Evolutionary conservation across 352 stramenopile species (phyloP).

Genomic region (Globisporangium spinosum): DNA sequence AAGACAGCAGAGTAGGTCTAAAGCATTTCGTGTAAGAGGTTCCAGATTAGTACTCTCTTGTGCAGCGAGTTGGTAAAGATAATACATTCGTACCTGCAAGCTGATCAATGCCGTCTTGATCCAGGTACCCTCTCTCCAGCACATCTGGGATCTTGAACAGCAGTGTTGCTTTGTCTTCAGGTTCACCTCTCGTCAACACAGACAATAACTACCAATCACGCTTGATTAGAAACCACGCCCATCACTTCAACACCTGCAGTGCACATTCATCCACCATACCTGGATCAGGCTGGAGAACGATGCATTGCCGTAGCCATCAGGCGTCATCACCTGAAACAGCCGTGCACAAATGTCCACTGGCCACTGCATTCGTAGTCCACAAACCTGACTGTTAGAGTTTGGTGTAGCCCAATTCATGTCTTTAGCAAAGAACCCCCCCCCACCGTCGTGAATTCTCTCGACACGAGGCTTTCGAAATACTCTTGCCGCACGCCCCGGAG

Average conservation of each 20-base stretch:
- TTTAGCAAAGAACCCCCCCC: background rate
- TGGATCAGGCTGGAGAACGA: slow-evolving; percentile 62
- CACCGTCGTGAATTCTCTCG: slow-evolving; percentile 47
- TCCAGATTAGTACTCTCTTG: background rate
- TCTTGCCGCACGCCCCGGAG: slow-evolving; percentile 48
- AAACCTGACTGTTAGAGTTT: background rate
- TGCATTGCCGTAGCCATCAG: slow-evolving; percentile 58
- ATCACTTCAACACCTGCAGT: background rate
- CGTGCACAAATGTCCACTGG: slow-evolving; percentile 33
- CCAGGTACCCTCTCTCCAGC: slow-evolving; percentile 25
- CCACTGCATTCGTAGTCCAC: slow-evolving; percentile 28
- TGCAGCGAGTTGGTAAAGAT: background rate
- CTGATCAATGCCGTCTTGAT: slow-evolving; percentile 34
- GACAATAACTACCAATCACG: slow-evolving; percentile 34
- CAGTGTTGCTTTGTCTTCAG: slow-evolving; percentile 49
- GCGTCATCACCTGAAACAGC: slow-evolving; percentile 45
- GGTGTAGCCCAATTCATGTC: slow-evolving; percentile 2
- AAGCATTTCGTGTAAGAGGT: background rate
- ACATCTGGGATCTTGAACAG: slow-evolving; percentile 46
- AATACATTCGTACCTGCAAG: slow-evolving; percentile 37
- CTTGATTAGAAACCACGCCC: background rate
- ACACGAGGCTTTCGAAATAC: slow-evolving; percentile 50
- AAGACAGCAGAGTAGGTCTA: slow-evolving; percentile 54
- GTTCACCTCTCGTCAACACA: slow-evolving; percentile 32
- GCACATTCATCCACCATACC: slow-evolving; percentile 23